Percentiles rank a stretch among this genome's conserved stretches.
phyloP scores from a whole-genome alignment of 495 filamentous ascomycete species.

The Xylaria grammica region DNA sequence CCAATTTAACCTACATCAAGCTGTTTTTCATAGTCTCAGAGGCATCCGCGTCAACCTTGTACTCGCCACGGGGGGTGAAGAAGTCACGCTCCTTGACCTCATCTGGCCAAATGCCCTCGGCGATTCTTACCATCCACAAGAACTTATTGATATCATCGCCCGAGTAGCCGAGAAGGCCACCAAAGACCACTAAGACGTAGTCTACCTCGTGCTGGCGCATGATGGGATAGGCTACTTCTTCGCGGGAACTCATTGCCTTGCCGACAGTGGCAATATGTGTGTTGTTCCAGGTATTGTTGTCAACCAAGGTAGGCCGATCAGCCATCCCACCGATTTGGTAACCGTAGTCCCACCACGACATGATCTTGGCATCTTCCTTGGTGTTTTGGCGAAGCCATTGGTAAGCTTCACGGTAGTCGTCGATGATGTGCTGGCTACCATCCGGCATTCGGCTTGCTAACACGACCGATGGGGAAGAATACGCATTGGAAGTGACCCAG shows the following conservation, averaged over 20 bases:
- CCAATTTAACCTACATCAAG: slow-evolving; percentile 78
- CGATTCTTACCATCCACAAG: slow-evolving; percentile 99
- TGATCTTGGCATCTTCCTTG: slow-evolving; percentile 91
- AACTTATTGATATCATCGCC: slow-evolving; percentile 99
- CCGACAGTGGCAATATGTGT: slow-evolving; percentile 99
- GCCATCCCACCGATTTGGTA: slow-evolving; percentile 99
- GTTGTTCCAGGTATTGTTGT: slow-evolving; percentile 99
- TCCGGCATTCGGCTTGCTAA: slow-evolving; percentile 91
- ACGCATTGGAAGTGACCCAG: slow-evolving; percentile 99
- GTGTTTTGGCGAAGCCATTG: slow-evolving; percentile 99
- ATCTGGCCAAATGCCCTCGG: slow-evolving; percentile 98
- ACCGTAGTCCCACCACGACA: slow-evolving; percentile 99
- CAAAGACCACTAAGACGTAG: slow-evolving; percentile 97
- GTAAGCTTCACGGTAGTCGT: slow-evolving; percentile 99
- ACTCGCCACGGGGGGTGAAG: slow-evolving; percentile 95
- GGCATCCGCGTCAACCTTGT: slow-evolving; percentile 89
- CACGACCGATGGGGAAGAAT: slow-evolving; percentile 97
- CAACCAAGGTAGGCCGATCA: slow-evolving; percentile 93
- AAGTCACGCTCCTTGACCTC: slow-evolving; percentile 97
- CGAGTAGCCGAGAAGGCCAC: slow-evolving; percentile 95
- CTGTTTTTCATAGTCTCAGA: slow-evolving; percentile 99
- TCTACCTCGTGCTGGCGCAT: slow-evolving; percentile 98
- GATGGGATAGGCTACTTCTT: slow-evolving; percentile 98
- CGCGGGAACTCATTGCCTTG: slow-evolving; percentile 97
- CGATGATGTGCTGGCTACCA: slow-evolving; percentile 97